Percentiles rank a stretch among this genome's conserved stretches.
These are phyloP conservation scores for Leishmania turanica DNA, from an alignment of 208 protist genomes.

Conservation along the genomic window DNA sequence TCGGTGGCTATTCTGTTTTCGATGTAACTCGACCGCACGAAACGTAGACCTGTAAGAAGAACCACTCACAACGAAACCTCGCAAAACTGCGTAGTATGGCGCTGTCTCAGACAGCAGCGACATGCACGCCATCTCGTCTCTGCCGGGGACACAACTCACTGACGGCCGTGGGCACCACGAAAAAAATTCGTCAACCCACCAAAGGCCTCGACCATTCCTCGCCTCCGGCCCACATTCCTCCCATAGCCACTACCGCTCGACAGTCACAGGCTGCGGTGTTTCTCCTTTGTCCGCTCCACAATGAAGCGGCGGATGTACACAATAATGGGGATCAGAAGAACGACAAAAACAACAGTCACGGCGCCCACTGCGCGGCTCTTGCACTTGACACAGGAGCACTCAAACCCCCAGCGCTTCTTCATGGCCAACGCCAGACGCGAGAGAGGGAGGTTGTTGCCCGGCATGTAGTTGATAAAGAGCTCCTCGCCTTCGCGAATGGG, in stretches of 20 bases:
- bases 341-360: conserved; percentile 63
- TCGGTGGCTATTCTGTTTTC: background rate
- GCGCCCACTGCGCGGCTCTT: conserved; percentile 76
- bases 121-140: background rate
- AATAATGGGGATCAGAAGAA: conserved; percentile 59
- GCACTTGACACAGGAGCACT: conserved; percentile 81
- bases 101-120: background rate
- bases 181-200: background rate
- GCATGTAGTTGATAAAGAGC: conserved; percentile 88
- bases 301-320: conserved; percentile 68
- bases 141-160: background rate
- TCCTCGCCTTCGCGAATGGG: conserved; percentile 82
- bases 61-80: too few relatives aligned
- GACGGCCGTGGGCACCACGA: background rate
- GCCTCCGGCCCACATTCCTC: background rate
- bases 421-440: conserved; percentile 76
- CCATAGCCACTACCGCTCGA: background rate
- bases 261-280: conserved; percentile 58
- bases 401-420: conserved; percentile 86
- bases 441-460: conserved; percentile 76
- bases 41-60: background rate
- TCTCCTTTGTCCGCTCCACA: conserved; percentile 65
- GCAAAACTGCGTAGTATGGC: background rate
- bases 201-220: background rate
- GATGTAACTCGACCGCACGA: background rate